Conservation (phyloP, 2,329 filamentous ascomycete genomes). For the Didymellaceae sp. region DNA sequence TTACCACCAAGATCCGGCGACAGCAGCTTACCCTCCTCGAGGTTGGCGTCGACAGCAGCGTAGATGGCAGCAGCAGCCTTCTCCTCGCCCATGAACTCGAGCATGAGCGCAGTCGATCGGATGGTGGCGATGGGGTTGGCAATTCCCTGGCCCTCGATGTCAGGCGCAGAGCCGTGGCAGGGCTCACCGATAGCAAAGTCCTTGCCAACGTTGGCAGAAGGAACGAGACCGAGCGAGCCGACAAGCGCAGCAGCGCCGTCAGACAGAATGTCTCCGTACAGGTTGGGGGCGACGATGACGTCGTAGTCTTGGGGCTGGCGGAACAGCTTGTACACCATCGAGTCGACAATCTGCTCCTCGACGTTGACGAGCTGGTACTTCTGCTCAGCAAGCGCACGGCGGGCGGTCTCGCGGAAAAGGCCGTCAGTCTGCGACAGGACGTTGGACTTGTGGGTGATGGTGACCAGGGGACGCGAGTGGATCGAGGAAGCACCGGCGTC, state of each 20-base stretch:
- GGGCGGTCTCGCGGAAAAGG: constrained; percentile 83
- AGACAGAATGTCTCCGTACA: constrained; percentile 96
- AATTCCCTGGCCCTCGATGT: constrained; percentile 91
- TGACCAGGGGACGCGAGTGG: constrained; percentile 77
- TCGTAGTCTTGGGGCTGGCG: constrained; percentile 94
- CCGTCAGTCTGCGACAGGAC: constrained; percentile 96
- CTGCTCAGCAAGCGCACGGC: constrained; percentile 70
- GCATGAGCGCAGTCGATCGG: constrained; percentile 88
- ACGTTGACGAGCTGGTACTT: constrained; percentile 70
- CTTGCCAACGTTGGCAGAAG: constrained; percentile 93
- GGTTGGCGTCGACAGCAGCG: constrained; percentile 85
- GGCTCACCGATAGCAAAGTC: constrained; percentile 96
- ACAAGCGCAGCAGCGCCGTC: constrained; percentile 95
- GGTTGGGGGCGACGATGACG: constrained; percentile 95
- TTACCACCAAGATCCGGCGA: constrained; percentile 90
- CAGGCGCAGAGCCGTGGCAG: constrained; percentile 93
- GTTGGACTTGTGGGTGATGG: constrained; percentile 98
- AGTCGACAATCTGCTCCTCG: constrained; percentile 98
- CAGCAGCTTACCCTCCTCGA: constrained; percentile 81
- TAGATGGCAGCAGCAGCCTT: constrained; percentile 89
- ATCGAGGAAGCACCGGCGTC: constrained; percentile 64
- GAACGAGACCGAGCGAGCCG: constrained; percentile 88
- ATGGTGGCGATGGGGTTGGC: constrained; percentile 97
- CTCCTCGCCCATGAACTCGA: constrained; percentile 92
- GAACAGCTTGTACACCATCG: constrained; percentile 99